Base-by-base conservation (phyloP, 805 yeast species). In the Starmerella powellii region DNA sequence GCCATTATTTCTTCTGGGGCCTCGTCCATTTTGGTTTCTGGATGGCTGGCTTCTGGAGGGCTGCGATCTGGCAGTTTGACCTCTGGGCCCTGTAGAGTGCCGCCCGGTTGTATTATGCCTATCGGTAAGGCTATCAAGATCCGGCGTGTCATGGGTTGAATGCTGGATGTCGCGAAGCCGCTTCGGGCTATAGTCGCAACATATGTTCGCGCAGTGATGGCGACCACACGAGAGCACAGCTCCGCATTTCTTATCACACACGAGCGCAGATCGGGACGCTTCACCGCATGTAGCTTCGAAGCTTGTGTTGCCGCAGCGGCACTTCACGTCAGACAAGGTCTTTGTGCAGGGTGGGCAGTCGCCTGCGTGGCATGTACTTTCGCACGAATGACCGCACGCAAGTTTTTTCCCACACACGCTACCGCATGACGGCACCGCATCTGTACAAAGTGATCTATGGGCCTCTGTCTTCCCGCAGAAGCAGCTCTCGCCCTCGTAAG, bases 241-340 rank as follows among this genome's bases (percentile, higher is more conserved):
- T 2, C 31, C 34, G 17, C 46, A 41, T 10, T 16, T 37, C 11
- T 16, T 38, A 8, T n/a, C 27, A 21, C 45, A 45, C 8, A 21
- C 19, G 3, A 33, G 32, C 18, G 12, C 23, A 3, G 8, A 17
- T n/a, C n/a, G n/a, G n/a, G n/a, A n/a, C n/a, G n/a, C n/a, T 8
- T 24, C 12, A 20, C 26, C 16, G 18, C 47, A 44, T 3, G 32
- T 26, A 66, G 8, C 61, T 59, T 10, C 56, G 50, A 23, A 27
- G 4, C 20, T n/a, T 1, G 39, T 40, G 5, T 37, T 24, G 15
- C 19, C 23, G 21, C 47, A 44, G 6, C 42, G 29, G 24, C 47
- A 44, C 3, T 17, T 31, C 2, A 44, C 36, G 6, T 21, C 32
- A 3, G 27, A 6, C 3, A 44, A 19, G 4, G 23, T 8, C 3